Evolutionary conservation across 768 basidiomycete species (phyloP), one percentile per base, ranked within the genome.

Genomic region (Mycena galericulata): DNA sequence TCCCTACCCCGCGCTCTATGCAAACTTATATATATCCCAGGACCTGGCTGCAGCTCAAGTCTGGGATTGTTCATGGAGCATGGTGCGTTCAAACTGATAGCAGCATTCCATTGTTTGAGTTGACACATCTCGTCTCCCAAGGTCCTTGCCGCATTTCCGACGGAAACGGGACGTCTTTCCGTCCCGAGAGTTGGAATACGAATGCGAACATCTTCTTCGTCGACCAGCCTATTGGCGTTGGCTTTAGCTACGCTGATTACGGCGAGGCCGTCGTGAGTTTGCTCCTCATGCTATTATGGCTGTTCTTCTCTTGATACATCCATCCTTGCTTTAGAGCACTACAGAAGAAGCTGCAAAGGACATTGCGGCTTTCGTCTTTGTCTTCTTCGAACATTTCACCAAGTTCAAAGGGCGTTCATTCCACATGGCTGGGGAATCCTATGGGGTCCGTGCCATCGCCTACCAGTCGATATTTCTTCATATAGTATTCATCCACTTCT

Each of bases 371-470:
- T 93, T 94, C 68, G 83, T 93, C 1, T 80, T 86, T 4, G 87
- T 93, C 59, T 93, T 93, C 78, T 93, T 93, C 53, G 90, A 92
- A 70, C 84, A 89, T 63, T 94, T 94, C 75, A 83, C 78, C 62
- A 81, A 89, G 71, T 92, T 93, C 82, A 88, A 91, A 70, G 90
- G 89, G 1, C 80, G 91, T 2, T 75, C 81, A 1, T 89, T 91
- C 76, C 89, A 91, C 64, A 84, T 91, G 83, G 83, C 88, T 5
- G 89, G 84, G 24, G 83, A 88, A 75, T 87, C 86, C 10, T 88
- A 88, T 41, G 87, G 83, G 18, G 88, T 86, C n/a, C n/a, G n/a
- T n/a, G n/a, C n/a, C n/a, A n/a, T n/a, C n/a, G n/a, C n/a, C n/a
- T n/a, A n/a, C n/a, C 67, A 47, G 81, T 77, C n/a, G 30, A 29